Evolutionary conservation across 2,329 filamentous ascomycete species (phyloP).

Genomic region (Ophiostoma perfectum): DNA sequence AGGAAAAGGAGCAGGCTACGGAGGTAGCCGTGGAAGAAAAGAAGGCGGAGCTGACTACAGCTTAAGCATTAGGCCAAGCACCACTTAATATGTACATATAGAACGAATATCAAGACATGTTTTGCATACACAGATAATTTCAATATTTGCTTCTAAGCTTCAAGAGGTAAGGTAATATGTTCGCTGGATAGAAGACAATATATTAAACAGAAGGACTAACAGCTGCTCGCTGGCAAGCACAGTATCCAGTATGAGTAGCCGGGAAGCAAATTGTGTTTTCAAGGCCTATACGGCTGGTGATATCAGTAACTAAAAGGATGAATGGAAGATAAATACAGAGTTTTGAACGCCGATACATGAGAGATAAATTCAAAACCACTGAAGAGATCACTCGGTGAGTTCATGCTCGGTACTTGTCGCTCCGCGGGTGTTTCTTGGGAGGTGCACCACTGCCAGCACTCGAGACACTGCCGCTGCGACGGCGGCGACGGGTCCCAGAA

Average conservation of each 20-base stretch:
- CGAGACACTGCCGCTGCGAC: slow-evolving; percentile 26
- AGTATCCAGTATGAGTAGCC: neutral
- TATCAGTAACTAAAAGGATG: neutral
- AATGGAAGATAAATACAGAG: neutral
- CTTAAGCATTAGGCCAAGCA: neutral
- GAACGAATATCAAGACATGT: neutral
- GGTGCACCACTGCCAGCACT: slow-evolving; percentile 25
- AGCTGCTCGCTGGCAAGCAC: neutral
- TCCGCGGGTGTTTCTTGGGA: slow-evolving; percentile 29
- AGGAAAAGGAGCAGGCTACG: slow-evolving; percentile 37
- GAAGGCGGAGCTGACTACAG: too few species aligned
- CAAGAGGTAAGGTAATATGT: too few species aligned
- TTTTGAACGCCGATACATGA: neutral
- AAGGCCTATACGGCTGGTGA: neutral
- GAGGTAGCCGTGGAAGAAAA: too few species aligned
- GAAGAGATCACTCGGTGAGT: neutral
- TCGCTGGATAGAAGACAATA: neutral
- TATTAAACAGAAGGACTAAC: neutral
- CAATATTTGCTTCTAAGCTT: too few species aligned
- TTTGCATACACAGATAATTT: neutral
- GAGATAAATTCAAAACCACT: neutral
- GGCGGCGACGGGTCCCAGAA: slow-evolving; percentile 23
- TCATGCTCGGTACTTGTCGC: slow-evolving; percentile 9
- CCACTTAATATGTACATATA: neutral
- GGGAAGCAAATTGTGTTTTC: neutral